Base-by-base conservation (phyloP, 306 rosid genomes). In the Lathyrus oleraceus region DNA sequence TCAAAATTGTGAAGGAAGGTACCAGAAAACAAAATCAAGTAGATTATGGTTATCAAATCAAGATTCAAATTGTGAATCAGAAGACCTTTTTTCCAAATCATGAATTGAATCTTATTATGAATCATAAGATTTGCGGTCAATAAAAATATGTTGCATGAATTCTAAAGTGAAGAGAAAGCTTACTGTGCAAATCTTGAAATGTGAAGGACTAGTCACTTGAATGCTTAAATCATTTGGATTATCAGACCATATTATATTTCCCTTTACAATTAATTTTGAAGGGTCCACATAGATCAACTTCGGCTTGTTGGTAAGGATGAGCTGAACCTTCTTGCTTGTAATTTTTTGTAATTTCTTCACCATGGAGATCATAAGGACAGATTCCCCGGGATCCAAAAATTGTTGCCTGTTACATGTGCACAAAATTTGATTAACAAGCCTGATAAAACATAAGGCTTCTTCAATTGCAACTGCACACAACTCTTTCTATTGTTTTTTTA, bases 271-370 rank as follows among this genome's bases (percentile, higher is more conserved):
- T 67, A 95, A 82, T 78, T 95, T 91, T 23, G 99, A 81, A 27
- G 99, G 99, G 78, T 95, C 97, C 9, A 91, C 96, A 71, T 95
- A 95, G 74, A 95, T 89, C 82, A 95, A 82, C 79, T 91, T 95
- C 5, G 97, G 99, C 71, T 91, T 91, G 90, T 95, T 95, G 70
- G 99, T 91, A 67, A 91, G 97, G 75, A 95, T 95, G 59, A 95
- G 97, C 83, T 95, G 99, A 84, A 95, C 97, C 84, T 95, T 95
- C 85, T 95, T 95, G 90, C 96, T 95, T 40, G 95, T 81, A 68
- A 95, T 68, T 67, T 91, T 95, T 81, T 85, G 97, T 54, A 91
- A 10, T 74, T 95, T 87, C 89, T 95, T 91, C 85, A 95, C 99
- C 92, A 87, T 89, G 64, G 99, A 87, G 76, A 95, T 95, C 97